phyloP scores from a whole-genome alignment of 352 stramenopile genomes.

The Aphanomyces euteiches region DNA sequence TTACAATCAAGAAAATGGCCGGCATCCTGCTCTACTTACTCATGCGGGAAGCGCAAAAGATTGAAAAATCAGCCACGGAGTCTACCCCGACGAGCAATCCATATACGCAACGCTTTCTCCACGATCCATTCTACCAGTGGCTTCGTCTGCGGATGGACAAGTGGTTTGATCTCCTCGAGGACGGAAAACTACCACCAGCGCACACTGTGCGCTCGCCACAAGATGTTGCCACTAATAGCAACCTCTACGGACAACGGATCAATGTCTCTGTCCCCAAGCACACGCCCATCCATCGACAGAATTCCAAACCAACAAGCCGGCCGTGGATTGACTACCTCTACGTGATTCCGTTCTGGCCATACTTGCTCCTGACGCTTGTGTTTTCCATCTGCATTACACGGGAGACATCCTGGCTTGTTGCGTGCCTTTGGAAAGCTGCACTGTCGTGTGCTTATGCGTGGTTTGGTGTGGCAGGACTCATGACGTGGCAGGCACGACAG shows the following conservation, averaged over 20 bases:
- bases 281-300: slow-evolving; percentile 5
- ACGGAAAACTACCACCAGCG: slow-evolving; percentile 36
- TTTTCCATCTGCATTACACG: slow-evolving; percentile 44
- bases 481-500: slow-evolving; percentile 53
- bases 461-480: slow-evolving; percentile 53
- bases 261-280: background rate
- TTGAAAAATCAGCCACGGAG: slow-evolving; percentile 32
- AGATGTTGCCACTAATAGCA: slow-evolving; percentile 16
- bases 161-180: slow-evolving; percentile 55
- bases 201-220: slow-evolving; percentile 31
- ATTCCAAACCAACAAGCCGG: background rate
- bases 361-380: slow-evolving; percentile 52
- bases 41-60: slow-evolving; percentile 68
- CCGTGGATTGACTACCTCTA: slow-evolving; percentile 59
- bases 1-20: slow-evolving; percentile 79
- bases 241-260: slow-evolving; percentile 32
- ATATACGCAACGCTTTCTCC: slow-evolving; percentile 55
- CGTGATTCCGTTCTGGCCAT: slow-evolving; percentile 71
- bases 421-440: slow-evolving; percentile 58
- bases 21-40: slow-evolving; percentile 73
- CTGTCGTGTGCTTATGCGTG: slow-evolving; percentile 70
- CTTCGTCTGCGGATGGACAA: slow-evolving; percentile 56
- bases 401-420: slow-evolving; percentile 42
- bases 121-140: slow-evolving; percentile 76
- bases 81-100: slow-evolving; percentile 41